Conservation (phyloP, 768 basidiomycete genomes). For the Lentinula raphanica region DNA sequence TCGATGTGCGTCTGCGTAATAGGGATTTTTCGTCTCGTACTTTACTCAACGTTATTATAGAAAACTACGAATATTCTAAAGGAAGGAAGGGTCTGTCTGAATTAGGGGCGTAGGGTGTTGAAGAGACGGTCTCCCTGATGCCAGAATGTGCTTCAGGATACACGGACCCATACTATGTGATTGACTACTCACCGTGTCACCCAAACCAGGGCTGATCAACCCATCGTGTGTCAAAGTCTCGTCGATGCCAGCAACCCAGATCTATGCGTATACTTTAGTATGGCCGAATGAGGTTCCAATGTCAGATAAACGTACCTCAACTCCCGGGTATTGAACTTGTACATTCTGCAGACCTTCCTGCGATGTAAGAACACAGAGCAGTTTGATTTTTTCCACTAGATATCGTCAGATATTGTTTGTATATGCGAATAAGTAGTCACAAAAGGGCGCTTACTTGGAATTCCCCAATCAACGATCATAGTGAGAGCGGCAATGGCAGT, state of each 20-base stretch:
- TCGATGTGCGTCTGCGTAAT: constrained; percentile 43
- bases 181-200: constrained; percentile 67
- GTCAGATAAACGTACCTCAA: constrained; percentile 58
- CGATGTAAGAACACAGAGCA: constrained; percentile 79
- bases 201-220: constrained; percentile 84
- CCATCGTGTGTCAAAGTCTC: constrained; percentile 66
- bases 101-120: constrained; percentile 58
- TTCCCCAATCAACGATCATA: constrained; percentile 85
- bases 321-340: constrained; percentile 59
- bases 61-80: not conserved
- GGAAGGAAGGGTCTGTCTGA: not conserved
- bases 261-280: constrained; percentile 37
- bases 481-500: constrained; percentile 83
- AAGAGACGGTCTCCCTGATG: constrained; percentile 79
- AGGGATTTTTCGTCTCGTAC: not conserved
- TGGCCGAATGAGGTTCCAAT: not conserved
- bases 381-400: constrained; percentile 66
- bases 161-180: no score
- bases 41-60: constrained; percentile 1
- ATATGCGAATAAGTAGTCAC: not conserved
- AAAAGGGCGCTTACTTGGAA: constrained; percentile 50
- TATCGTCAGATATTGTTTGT: not conserved
- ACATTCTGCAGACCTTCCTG: constrained; percentile 67
- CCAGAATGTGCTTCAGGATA: not conserved
- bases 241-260: constrained; percentile 86